Evolutionary conservation across 306 rosid species (phyloP), one percentile per base, ranked within the genome.

Genomic region (Lathyrus tuberosus): DNA sequence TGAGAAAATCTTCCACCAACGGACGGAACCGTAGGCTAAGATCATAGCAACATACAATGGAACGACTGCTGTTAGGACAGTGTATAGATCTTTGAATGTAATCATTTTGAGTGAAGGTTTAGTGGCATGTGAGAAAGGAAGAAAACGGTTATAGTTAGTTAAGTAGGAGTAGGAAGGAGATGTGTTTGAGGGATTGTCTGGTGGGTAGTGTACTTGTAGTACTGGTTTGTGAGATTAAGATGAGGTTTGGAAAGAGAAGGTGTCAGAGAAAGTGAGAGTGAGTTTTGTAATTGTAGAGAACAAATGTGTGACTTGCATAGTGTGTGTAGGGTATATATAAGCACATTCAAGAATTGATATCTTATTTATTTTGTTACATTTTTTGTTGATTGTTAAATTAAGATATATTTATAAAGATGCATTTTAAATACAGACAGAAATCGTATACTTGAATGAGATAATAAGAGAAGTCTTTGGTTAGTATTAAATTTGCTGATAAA

Each of bases 1-100:
- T 7, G 97, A 79, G 89, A 92, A 89, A 7, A 74, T 74, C 46
- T 65, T 65, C 79, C 79, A 74, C 79, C 79, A 74, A 13, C 79
- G 73, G 15, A 74, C 79, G 0, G 79, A 74, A 18, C 79, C 79
- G 43, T 74, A 74, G 1, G 79, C 79, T 5, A 74, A 69, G 60
- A 74, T 43, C 79, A 74, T 74, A 1, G 79, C 79, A 3, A 74
- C 79, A 22, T 74, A 74, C 0, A 74, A 64, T 9, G 79, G 79
- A 3, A 74, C 73, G 1, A 74, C 79, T 10, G 79, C 79, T 3
- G 73, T 74, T 4, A 74, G 31, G 18, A 74, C 79, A 0, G 61
- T 56, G 73, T 74, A 74, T 0, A 74, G 73, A 60, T 74, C 79
- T 22, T 74, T 74, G 64, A 49, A 58, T 0, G n/a, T 66, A 31